Evolutionary conservation across 257 asterid species (phyloP).

Genomic region (Leonotis leonurus): DNA sequence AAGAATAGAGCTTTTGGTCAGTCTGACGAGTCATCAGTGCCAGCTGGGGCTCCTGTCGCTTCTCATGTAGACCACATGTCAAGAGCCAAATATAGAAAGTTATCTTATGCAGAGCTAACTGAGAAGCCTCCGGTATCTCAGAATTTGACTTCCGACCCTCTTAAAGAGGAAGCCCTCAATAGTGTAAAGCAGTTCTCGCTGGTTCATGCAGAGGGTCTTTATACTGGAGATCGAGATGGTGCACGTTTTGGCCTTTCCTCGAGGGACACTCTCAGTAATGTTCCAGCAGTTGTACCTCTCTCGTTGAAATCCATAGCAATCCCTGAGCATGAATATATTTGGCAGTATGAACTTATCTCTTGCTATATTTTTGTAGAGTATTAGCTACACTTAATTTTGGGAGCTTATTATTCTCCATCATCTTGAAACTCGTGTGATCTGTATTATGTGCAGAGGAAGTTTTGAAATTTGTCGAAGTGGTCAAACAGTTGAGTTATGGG

Average conservation of each 20-base stretch:
- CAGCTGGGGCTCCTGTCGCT: slow-evolving; percentile 27
- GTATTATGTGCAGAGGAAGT: slow-evolving; percentile 66
- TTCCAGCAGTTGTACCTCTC: slow-evolving; percentile 35
- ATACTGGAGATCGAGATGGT: slow-evolving; percentile 35
- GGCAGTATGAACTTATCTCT: slow-evolving; percentile 72
- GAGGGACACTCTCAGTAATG: slow-evolving; percentile 25
- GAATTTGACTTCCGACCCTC: slow-evolving; percentile 27
- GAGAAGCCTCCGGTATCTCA: slow-evolving; percentile 31
- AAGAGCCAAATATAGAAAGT: slow-evolving; percentile 30
- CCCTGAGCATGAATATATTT: slow-evolving; percentile 71
- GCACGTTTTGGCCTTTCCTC: slow-evolving; percentile 24
- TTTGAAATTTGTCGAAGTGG: slow-evolving; percentile 62
- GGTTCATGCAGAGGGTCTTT: slow-evolving; percentile 33
- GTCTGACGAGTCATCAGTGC: slow-evolving; percentile 36
- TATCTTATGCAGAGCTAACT: slow-evolving; percentile 30
- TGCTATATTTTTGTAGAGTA: slow-evolving; percentile 7
- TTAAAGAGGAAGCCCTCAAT: slow-evolving; percentile 31
- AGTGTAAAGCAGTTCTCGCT: slow-evolving; percentile 28
- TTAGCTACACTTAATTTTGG: slow-evolving; percentile 1
- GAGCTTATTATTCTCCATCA: slow-evolving; percentile 7
- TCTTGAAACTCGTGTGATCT: slow-evolving; percentile 16
- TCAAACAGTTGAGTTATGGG: slow-evolving; percentile 37
- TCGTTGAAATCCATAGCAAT: slow-evolving; percentile 38
- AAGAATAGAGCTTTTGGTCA: slow-evolving; percentile 48
- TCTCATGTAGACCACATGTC: slow-evolving; percentile 34